Conservation (phyloP, 192 early-diverging fungal genomes). For the Linderina pennispora region DNA sequence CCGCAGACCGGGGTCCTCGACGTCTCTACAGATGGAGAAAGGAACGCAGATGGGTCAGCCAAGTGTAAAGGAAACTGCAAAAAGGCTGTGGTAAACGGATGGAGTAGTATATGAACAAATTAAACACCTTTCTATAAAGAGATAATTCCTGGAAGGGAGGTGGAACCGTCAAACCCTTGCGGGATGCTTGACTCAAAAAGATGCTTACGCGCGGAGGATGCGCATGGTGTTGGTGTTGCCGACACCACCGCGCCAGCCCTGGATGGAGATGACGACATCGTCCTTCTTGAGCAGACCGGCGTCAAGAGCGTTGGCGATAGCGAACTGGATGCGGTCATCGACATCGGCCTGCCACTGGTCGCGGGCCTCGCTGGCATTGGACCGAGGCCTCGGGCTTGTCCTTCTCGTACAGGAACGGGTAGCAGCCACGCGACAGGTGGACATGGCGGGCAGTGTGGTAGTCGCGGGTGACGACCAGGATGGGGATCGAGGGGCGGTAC, state of each 20-base stretch:
- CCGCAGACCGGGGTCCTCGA: conserved; percentile 6
- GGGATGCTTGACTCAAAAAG: background rate
- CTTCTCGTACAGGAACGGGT: conserved; percentile 67
- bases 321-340: conserved; percentile 68
- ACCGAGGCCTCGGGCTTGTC: conserved; percentile 26
- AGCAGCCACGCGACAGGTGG: conserved; percentile 77
- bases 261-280: conserved; percentile 67
- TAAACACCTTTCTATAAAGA: background rate
- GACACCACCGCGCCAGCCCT: conserved; percentile 72
- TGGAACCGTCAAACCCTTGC: too few relatives aligned
- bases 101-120: too few relatives aligned
- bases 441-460: conserved; percentile 65
- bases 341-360: conserved; percentile 80
- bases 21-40: conserved; percentile 13
- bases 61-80: background rate
- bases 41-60: background rate
- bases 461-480: conserved; percentile 86
- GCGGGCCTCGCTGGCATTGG: conserved; percentile 38
- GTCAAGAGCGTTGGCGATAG: conserved; percentile 67
- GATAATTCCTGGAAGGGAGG: background rate
- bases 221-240: conserved; percentile 85
- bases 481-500: conserved; percentile 88
- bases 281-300: conserved; percentile 59
- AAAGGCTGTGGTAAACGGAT: too few relatives aligned
- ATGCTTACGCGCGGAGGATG: conserved; percentile 56